Evolutionary conservation across 1,284 basidiomycete species (phyloP), one percentile per base, ranked within the genome.

Genomic region (Sanghuangporus baumii): DNA sequence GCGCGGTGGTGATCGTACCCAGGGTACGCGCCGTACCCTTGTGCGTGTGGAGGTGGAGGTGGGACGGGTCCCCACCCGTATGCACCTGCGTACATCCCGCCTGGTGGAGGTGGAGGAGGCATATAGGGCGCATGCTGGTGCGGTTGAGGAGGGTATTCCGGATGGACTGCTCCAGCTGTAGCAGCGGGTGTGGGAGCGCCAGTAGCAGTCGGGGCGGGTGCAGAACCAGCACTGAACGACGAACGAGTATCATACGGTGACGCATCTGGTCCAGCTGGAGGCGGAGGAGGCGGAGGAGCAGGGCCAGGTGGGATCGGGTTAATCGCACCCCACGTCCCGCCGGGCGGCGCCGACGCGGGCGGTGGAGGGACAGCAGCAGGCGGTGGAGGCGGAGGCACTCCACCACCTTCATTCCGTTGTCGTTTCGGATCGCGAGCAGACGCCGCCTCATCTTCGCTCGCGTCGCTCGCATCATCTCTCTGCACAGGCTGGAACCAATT

Each of bases 241-340:
- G 43, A 46, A 34, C 40, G 26, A 20, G 52, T 12, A n/a, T 56
- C 55, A 18, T 56, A 38, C 20, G 61, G 34, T 43, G 60, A 3
- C 38, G 63, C n/a, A 38, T 61, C 40, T 8, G 62, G 31, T 5
- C n/a, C 55, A 36, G 48, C 41, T 4, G 55, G 66, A 11, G 55
- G 72, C n/a, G 65, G 71, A n/a, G 68, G 74, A 14, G 73, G 70
- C 18, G 74, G 71, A 46, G 67, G 69, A 47, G 71, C 64, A 9
- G 73, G 70, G 16, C 74, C 71, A 47, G 67, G 69, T 47, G 71
- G 63, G 5, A 56, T 38, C 1, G 58, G 58, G 47, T 60, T 59
- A 41, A 60, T 63, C 8, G 38, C n/a, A 12, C 62, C 58, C 62
- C 57, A 58, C 37, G 61, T 46, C 41, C 55, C 61, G 46, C 36